Percentiles rank a stretch among this genome's conserved stretches.
These are phyloP conservation scores for Eucalyptus fibrosa DNA, from an alignment of 345 rosid species.

Conservation along the genomic window DNA sequence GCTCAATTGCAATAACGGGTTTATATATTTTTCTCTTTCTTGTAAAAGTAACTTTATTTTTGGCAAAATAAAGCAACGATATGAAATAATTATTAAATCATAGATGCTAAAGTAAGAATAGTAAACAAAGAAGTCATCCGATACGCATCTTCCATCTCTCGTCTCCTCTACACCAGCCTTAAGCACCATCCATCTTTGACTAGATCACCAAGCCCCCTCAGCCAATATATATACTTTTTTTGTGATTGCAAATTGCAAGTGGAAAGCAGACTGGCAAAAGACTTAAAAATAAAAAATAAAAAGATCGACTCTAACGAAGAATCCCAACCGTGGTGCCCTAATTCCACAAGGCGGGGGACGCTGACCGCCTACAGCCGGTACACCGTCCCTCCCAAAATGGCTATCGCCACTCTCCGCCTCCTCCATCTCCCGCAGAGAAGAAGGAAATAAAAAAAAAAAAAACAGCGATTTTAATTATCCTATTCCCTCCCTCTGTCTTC, in stretches of 20 bases:
- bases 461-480: background rate
- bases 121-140: background rate
- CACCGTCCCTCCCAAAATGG: background rate
- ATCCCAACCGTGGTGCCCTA: background rate
- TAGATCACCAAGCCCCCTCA: background rate
- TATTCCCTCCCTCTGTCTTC: background rate
- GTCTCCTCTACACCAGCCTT: background rate
- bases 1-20: background rate
- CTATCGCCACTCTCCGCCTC: background rate
- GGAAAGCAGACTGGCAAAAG: background rate
- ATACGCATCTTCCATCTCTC: background rate
- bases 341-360: background rate
- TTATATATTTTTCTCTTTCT: background rate
- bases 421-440: background rate
- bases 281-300: background rate
- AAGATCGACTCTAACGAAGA: background rate
- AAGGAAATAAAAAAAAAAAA: background rate
- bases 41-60: background rate
- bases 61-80: background rate
- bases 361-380: background rate
- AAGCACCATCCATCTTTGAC: background rate
- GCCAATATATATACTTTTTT: background rate
- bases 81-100: background rate
- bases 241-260: background rate
- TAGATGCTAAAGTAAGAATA: background rate